A percentile compares a stretch with the other conserved stretches of the same genome.
These are phyloP conservation scores for Cordyceps javanica DNA, from an alignment of 2,329 filamentous ascomycete species.

Conservation along the genomic window DNA sequence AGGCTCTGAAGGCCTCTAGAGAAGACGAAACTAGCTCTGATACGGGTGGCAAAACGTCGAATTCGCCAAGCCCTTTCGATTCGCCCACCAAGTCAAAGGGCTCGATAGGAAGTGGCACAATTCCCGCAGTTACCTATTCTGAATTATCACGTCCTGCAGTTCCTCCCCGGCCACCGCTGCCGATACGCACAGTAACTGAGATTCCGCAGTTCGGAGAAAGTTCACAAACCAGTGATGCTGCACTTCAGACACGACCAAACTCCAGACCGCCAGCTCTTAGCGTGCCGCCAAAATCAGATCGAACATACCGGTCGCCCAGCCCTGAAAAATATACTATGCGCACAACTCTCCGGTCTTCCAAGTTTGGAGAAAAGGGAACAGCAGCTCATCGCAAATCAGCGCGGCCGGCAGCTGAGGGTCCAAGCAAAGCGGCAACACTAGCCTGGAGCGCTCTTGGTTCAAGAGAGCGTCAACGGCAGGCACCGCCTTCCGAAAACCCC, in stretches of 20 bases:
- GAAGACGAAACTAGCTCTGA: conserved; percentile 26
- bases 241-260: conserved; percentile 4
- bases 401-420: conserved; percentile 42
- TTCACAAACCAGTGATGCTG: conserved; percentile 13
- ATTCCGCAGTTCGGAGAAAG: conserved; percentile 33
- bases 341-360: conserved; percentile 51
- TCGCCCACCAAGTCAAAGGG: conserved; percentile 33
- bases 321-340: conserved; percentile 58
- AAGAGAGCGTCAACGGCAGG: conserved; percentile 28
- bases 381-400: conserved; percentile 35
- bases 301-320: conserved; percentile 43
- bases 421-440: conserved; percentile 58
- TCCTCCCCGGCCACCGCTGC: conserved; percentile 50
- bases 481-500: conserved; percentile 20
- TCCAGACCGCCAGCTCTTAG: conserved; percentile 26
- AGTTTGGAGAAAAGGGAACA: conserved; percentile 35
- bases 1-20: conserved; percentile 67
- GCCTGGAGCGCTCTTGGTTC: conserved; percentile 50
- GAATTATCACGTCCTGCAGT: conserved; percentile 68
- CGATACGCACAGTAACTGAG: conserved; percentile 48
- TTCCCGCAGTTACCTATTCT: conserved; percentile 72
- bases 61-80: conserved; percentile 20
- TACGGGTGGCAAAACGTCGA: conserved; percentile 15
- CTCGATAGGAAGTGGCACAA: conserved; percentile 74
- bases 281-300: conserved; percentile 29